Conservation (phyloP, 164 flowering plant species). For the Vitis riparia region DNA sequence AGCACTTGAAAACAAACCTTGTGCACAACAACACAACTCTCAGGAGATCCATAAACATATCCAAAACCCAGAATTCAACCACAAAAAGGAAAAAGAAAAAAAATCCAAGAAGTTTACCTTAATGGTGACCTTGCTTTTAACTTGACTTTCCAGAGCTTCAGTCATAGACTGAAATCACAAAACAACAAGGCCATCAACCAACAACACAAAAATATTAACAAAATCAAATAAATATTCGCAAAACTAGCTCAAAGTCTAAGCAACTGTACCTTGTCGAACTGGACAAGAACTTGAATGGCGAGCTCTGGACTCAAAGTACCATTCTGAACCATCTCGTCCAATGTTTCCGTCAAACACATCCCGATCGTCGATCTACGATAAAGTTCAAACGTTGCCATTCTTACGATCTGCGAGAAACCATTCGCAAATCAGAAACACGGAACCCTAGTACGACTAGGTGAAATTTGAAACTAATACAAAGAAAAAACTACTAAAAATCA, state of each 20-base stretch:
- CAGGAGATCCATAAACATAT: neutral
- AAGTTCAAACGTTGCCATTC: constrained; percentile 92
- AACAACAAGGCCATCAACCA: constrained; percentile 12
- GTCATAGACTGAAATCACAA: constrained; percentile 56
- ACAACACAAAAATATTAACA: constrained; percentile 17
- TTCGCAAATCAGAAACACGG: neutral
- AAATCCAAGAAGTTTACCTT: constrained; percentile 36
- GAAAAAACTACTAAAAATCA: no score
- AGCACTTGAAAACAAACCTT: no score
- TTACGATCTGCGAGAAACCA: constrained; percentile 1
- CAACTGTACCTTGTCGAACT: constrained; percentile 77
- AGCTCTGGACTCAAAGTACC: constrained; percentile 86
- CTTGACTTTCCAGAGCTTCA: constrained; percentile 71
- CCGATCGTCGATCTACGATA: constrained; percentile 94
- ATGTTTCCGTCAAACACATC: constrained; percentile 91
- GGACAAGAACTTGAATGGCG: constrained; percentile 93
- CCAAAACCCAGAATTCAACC: neutral
- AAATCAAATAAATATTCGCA: neutral
- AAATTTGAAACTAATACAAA: no score
- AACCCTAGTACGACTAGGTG: neutral
- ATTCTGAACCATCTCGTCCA: constrained; percentile 90
- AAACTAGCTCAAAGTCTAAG: neutral
- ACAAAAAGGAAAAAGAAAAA: neutral
- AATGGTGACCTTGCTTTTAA: constrained; percentile 69
- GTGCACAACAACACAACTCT: neutral